These are phyloP conservation scores for Chrysoporthe puriensis DNA, from an alignment of 2,329 filamentous ascomycete genomes.

Conservation along the genomic window DNA sequence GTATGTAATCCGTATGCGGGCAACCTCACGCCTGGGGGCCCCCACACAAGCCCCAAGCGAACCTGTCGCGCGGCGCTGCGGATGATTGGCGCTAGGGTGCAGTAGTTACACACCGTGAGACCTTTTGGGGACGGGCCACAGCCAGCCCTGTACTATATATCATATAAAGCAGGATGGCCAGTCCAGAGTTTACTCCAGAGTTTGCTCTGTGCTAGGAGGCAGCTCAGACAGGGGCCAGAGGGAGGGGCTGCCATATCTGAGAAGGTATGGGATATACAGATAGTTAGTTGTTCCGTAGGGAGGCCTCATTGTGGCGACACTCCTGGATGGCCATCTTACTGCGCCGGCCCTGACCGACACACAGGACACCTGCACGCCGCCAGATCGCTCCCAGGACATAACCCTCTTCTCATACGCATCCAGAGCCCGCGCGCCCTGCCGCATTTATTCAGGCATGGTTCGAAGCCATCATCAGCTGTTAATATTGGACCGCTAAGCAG, in stretches of 20 bases:
- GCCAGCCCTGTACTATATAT: too few species aligned
- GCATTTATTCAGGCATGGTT: too few species aligned
- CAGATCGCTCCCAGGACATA: not conserved
- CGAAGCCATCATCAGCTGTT: too few species aligned
- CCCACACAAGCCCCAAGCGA: slow-evolving; percentile 2
- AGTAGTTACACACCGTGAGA: not conserved
- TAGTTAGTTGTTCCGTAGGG: not conserved
- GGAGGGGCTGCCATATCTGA: not conserved
- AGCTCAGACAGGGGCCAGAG: not conserved
- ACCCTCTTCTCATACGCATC: too few species aligned
- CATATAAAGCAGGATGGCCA: too few species aligned
- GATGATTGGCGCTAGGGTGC: not conserved
- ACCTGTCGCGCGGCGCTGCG: not conserved
- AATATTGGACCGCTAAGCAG: too few species aligned
- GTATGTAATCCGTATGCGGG: slow-evolving; percentile 5
- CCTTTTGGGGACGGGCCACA: too few species aligned
- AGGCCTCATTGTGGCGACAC: too few species aligned
- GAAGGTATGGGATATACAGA: not conserved
- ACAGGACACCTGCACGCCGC: not conserved
- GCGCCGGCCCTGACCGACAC: not conserved
- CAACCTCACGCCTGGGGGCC: not conserved
- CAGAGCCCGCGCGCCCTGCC: too few species aligned
- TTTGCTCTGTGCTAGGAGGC: not conserved
- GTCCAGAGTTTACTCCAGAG: not conserved
- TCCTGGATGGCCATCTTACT: too few species aligned